Percentiles rank a stretch among this genome's conserved stretches.
Conservation (phyloP, 345 rosid genomes). For the Eucalyptus viminalis region DNA sequence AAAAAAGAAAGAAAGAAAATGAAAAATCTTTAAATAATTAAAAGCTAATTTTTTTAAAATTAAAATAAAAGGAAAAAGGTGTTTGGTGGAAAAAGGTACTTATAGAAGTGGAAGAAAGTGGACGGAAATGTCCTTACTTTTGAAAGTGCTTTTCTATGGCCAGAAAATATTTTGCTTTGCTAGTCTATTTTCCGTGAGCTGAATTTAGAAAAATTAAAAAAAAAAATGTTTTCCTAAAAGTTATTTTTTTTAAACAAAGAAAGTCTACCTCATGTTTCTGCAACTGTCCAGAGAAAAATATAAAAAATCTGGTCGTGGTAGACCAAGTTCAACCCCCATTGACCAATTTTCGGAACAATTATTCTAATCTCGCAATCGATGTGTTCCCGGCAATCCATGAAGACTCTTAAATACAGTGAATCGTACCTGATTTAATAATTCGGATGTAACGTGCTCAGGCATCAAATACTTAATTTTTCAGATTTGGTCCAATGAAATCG, state of each 20-base stretch:
- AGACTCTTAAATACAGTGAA: background rate
- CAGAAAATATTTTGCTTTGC: background rate
- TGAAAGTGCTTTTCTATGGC: no score
- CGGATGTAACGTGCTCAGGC: background rate
- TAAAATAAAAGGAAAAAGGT: no score
- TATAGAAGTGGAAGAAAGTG: no score
- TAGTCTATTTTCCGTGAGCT: no score
- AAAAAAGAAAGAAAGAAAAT: no score
- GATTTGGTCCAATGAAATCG: background rate
- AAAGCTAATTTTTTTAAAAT: no score
- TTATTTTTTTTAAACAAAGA: no score
- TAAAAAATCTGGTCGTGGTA: background rate
- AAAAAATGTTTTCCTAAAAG: no score
- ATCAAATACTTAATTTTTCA: background rate
- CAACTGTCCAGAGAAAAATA: background rate
- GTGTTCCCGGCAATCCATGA: background rate
- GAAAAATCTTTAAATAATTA: no score
- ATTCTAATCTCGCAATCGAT: background rate
- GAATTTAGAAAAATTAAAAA: no score
- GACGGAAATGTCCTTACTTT: background rate
- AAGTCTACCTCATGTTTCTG: background rate
- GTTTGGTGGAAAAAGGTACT: no score
- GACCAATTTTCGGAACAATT: background rate
- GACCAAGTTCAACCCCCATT: background rate
- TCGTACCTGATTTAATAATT: background rate